These are phyloP conservation scores for Claviceps sp. DNA, from an alignment of 2,329 filamentous ascomycete genomes.

Conservation along the genomic window DNA sequence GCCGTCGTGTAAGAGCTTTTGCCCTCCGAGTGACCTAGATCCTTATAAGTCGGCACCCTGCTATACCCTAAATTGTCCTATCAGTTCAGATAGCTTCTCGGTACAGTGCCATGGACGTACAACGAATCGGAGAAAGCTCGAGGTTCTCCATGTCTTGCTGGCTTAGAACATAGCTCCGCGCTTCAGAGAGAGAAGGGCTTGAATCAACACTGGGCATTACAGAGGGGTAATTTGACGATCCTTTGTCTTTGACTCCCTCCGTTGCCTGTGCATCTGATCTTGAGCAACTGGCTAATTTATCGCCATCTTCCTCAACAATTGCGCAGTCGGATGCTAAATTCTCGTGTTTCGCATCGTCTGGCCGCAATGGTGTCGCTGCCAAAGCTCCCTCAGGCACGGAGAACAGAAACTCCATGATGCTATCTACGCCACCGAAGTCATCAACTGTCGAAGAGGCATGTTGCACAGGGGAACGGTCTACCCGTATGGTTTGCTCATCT, in stretches of 20 bases:
- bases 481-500: constrained; percentile 6
- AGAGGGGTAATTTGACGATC: constrained; percentile 23
- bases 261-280: not conserved
- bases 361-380: not conserved
- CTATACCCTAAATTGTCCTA: constrained; percentile 11
- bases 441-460: not conserved
- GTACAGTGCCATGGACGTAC: constrained; percentile 12
- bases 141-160: constrained; percentile 21
- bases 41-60: constrained; percentile 8
- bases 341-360: not conserved
- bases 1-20: constrained; percentile 15
- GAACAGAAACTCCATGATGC: constrained; percentile 6
- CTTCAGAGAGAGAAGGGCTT: constrained; percentile 16
- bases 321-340: not conserved
- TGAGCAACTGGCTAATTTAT: not conserved
- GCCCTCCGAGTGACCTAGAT: constrained; percentile 11
- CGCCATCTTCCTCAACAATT: not conserved
- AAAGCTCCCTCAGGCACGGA: not conserved
- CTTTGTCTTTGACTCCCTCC: constrained; percentile 10
- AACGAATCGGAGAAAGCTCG: constrained; percentile 21
- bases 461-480: not conserved
- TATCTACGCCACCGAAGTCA: constrained; percentile 5
- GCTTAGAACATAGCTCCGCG: constrained; percentile 16
- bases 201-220: constrained; percentile 20
- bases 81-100: not conserved